Evolutionary conservation across 306 rosid species (phyloP).

Genomic region (Rosa rugosa): DNA sequence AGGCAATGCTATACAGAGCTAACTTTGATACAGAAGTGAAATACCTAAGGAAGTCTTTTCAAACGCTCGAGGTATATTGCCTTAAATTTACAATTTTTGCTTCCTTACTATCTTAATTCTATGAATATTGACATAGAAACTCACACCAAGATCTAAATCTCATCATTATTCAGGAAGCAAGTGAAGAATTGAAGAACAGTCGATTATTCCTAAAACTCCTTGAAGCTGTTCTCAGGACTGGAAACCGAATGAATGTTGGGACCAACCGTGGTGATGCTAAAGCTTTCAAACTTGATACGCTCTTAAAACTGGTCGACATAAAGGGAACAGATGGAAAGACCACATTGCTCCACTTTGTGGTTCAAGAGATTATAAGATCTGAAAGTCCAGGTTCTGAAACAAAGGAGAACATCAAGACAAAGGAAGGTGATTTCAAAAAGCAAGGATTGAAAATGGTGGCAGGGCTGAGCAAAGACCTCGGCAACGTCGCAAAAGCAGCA

Average conservation of each 20-base stretch:
- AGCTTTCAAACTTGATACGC: slow-evolving; percentile 90
- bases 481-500: slow-evolving; percentile 82
- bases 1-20: slow-evolving; percentile 97
- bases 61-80: slow-evolving; percentile 74
- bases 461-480: slow-evolving; percentile 85
- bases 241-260: slow-evolving; percentile 98
- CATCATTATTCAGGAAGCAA: slow-evolving; percentile 66
- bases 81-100: slow-evolving; percentile 7
- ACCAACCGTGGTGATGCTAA: slow-evolving; percentile 95
- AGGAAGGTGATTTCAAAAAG: slow-evolving; percentile 75
- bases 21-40: slow-evolving; percentile 89
- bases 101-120: slow-evolving; percentile 24
- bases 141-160: slow-evolving; percentile 16
- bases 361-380: slow-evolving; percentile 93
- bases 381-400: slow-evolving; percentile 69
- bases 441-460: slow-evolving; percentile 90
- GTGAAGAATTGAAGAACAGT: slow-evolving; percentile 86
- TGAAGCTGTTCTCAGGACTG: slow-evolving; percentile 98
- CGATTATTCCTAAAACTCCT: slow-evolving; percentile 89
- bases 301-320: slow-evolving; percentile 86
- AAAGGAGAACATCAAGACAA: slow-evolving; percentile 43
- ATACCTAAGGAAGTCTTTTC: slow-evolving; percentile 84
- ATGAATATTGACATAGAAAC: slow-evolving; percentile 25
- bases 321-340: slow-evolving; percentile 98
- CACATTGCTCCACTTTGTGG: slow-evolving; percentile 95